Conservation (phyloP, 495 filamentous ascomycete genomes). For the Poronia punctata region DNA sequence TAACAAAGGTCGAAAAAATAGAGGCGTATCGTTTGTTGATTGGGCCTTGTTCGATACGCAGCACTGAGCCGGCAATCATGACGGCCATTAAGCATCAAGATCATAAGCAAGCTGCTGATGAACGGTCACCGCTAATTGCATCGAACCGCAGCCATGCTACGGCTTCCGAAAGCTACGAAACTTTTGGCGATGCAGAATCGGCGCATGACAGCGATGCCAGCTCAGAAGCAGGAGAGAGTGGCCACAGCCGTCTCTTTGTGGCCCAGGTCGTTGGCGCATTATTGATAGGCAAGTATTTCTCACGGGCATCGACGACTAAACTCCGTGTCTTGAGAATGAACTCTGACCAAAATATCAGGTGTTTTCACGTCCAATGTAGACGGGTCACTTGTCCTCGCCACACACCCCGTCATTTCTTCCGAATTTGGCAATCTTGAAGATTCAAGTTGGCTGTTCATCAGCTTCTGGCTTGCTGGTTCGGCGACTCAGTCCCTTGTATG, state of each 20-base stretch:
- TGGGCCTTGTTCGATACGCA: too few relatives aligned
- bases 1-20: too few relatives aligned
- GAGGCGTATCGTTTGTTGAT: too few relatives aligned
- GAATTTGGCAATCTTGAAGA: slow-evolving; percentile 50
- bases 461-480: slow-evolving; percentile 51
- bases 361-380: slow-evolving; percentile 60
- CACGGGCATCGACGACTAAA: not conserved
- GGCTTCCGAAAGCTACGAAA: not conserved
- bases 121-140: not conserved
- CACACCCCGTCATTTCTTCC: slow-evolving; percentile 53
- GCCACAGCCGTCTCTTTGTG: not conserved
- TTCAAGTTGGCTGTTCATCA: slow-evolving; percentile 56
- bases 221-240: not conserved
- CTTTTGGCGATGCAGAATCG: not conserved
- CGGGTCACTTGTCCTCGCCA: slow-evolving; percentile 51
- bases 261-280: not conserved
- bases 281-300: not conserved
- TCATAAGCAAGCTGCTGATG: not conserved
- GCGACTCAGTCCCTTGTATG: slow-evolving; percentile 52
- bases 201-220: not conserved
- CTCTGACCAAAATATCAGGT: slow-evolving; percentile 32
- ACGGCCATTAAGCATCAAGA: not conserved
- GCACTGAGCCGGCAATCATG: not conserved
- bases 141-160: not conserved
- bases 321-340: too few relatives aligned